Evolutionary conservation across 2,329 filamentous ascomycete genomes (phyloP).

Genomic region (Fusarium anthophilum): DNA sequence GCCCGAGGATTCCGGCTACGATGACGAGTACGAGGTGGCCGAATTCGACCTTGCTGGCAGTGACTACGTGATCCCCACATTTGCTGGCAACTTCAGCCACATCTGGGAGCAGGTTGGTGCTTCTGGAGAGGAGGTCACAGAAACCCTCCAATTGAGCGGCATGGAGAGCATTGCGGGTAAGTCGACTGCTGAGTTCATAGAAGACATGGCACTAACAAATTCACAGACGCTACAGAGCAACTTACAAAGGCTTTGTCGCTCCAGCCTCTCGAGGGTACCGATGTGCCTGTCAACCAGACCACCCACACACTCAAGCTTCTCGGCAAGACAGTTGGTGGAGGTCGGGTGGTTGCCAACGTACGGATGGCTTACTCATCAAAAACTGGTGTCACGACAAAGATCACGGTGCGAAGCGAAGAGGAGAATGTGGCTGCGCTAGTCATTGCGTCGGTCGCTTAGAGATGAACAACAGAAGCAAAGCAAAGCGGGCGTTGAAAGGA

Average conservation of each 20-base stretch:
- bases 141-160: conserved; percentile 87
- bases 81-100: conserved; percentile 93
- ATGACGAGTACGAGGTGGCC: conserved; percentile 97
- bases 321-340: conserved; percentile 92
- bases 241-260: conserved; percentile 86
- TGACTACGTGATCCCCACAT: conserved; percentile 93
- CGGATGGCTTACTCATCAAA: conserved; percentile 95
- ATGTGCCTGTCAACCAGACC: conserved; percentile 85
- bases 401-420: conserved; percentile 91
- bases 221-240: conserved; percentile 87
- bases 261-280: conserved; percentile 93
- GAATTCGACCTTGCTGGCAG: conserved; percentile 91
- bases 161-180: conserved; percentile 93
- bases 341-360: conserved; percentile 85
- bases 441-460: conserved; percentile 84
- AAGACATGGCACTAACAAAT: conserved; percentile 35
- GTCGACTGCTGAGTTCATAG: conserved; percentile 44
- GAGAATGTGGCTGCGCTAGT: conserved; percentile 87
- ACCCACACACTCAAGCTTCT: conserved; percentile 96
- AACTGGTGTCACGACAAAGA: conserved; percentile 94
- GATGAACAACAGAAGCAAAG: conserved; percentile 42
- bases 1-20: conserved; percentile 91
- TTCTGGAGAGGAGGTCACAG: conserved; percentile 87
- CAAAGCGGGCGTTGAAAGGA: conserved; percentile 48
- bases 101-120: conserved; percentile 94